phyloP scores from a whole-genome alignment of 2,329 filamentous ascomycete species.

The Cryphonectria carpinicola region DNA sequence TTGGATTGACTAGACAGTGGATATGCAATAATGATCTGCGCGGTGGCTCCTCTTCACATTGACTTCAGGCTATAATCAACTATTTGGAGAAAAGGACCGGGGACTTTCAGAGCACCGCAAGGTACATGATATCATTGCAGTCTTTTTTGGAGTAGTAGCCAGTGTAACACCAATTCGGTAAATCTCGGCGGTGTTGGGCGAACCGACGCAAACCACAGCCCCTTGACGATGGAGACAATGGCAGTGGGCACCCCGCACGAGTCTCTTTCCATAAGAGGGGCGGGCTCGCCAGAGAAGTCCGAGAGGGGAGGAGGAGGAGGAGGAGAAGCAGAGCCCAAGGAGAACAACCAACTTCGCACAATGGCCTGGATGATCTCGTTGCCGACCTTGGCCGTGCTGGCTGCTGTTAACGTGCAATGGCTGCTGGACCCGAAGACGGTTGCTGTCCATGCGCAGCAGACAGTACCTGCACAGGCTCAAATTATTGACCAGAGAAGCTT shows the following conservation, averaged over 20 bases:
- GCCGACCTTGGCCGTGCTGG: constrained; percentile 23
- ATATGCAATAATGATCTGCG: too few relatives aligned
- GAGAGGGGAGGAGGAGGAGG: background rate
- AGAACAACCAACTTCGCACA: constrained; percentile 17
- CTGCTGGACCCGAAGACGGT: constrained; percentile 18
- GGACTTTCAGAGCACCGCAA: background rate
- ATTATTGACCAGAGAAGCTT: constrained; percentile 49
- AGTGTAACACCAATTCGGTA: background rate
- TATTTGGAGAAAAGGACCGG: background rate
- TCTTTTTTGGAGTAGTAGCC: background rate
- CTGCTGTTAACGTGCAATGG: constrained; percentile 24
- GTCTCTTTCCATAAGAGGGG: background rate
- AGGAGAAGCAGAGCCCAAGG: background rate
- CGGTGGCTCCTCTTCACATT: constrained; percentile 1
- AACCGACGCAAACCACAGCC: background rate
- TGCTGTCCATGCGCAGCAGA: constrained; percentile 9
- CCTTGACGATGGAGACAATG: background rate
- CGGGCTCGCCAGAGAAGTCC: background rate
- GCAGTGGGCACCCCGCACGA: constrained; percentile 6
- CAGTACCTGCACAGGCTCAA: constrained; percentile 43
- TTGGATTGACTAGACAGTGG: too few relatives aligned
- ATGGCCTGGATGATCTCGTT: constrained; percentile 27
- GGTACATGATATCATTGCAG: constrained; percentile 2
- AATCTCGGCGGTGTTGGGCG: background rate
- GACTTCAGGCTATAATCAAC: constrained; percentile 3